These are phyloP conservation scores for Colletotrichum sansevieriae DNA, from an alignment of 2,329 filamentous ascomycete genomes.

Conservation along the genomic window DNA sequence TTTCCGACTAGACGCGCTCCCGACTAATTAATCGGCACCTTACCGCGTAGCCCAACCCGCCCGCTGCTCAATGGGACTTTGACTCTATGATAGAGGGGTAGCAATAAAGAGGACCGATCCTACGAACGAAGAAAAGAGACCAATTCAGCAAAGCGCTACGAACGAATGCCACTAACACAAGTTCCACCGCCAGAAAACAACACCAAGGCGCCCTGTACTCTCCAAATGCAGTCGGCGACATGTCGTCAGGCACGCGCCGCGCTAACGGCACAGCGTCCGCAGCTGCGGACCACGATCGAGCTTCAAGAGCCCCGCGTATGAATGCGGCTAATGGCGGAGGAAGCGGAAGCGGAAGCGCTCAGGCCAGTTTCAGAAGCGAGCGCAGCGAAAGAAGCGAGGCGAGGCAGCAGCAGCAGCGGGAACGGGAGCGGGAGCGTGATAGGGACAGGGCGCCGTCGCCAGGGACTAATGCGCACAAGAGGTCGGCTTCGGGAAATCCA, in stretches of 20 bases:
- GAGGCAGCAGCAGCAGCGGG: constrained; percentile 30
- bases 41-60: constrained; percentile 28
- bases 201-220: not conserved
- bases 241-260: constrained; percentile 60
- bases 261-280: constrained; percentile 50
- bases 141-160: not conserved
- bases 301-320: constrained; percentile 50
- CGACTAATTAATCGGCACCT: constrained; percentile 35
- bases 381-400: constrained; percentile 42
- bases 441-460: constrained; percentile 53
- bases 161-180: not conserved
- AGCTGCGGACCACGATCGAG: constrained; percentile 51
- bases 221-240: constrained; percentile 55
- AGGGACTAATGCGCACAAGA: constrained; percentile 63
- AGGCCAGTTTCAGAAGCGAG: constrained; percentile 50
- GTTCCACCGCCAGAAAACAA: not conserved
- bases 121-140: not conserved
- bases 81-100: constrained; percentile 32
- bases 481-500: constrained; percentile 69
- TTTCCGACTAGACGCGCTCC: constrained; percentile 40
- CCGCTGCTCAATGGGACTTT: constrained; percentile 12
- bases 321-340: constrained; percentile 40
- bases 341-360: constrained; percentile 40
- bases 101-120: not conserved
- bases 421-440: constrained; percentile 46